phyloP scores from a whole-genome alignment of 2,329 filamentous ascomycete species.

The Apiospora rasikravindrae region DNA sequence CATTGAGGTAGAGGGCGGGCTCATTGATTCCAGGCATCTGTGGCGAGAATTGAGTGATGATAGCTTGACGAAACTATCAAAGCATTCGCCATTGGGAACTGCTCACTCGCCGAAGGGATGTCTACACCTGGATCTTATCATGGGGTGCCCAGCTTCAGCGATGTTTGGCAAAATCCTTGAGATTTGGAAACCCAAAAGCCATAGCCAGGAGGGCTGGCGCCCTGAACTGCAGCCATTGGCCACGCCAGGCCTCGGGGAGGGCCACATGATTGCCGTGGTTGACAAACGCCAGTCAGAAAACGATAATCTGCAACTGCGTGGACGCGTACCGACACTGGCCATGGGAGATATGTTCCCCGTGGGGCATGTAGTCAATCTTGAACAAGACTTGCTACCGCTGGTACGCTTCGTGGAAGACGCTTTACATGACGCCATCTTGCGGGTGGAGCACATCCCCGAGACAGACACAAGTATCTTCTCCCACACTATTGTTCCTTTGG shows the following conservation, averaged over 20 bases:
- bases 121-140: not conserved
- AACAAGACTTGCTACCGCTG: not conserved
- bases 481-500: not conserved
- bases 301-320: too few species aligned
- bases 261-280: not conserved
- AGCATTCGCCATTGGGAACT: not conserved
- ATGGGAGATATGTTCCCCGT: not conserved
- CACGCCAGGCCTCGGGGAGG: too few species aligned
- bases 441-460: too few species aligned
- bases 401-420: not conserved
- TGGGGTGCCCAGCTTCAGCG: not conserved
- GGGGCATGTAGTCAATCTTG: not conserved
- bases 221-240: not conserved
- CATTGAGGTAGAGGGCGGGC: not conserved
- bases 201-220: not conserved
- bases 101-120: not conserved
- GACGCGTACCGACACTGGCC: not conserved
- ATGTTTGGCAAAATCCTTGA: not conserved
- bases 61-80: not conserved
- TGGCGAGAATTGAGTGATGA: accelerated
- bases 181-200: not conserved
- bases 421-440: not conserved
- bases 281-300: too few species aligned
- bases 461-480: not conserved
- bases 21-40: not conserved